Evolutionary conservation across 116 monocot genomes (phyloP).

Genomic region (Zostera marina): DNA sequence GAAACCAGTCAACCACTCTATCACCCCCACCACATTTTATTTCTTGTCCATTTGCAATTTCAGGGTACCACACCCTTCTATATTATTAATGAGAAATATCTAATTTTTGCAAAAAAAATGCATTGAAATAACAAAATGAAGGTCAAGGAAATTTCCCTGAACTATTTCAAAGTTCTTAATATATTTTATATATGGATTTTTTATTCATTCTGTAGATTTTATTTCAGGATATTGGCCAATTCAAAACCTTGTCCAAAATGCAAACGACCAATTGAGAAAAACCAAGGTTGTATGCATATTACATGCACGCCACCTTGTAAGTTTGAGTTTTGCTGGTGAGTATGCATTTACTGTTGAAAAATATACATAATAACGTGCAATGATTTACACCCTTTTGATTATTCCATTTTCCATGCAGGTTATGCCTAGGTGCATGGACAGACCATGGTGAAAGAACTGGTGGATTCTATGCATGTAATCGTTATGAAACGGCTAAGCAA

Average conservation of each 20-base stretch:
- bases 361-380: background rate
- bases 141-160: too few species aligned
- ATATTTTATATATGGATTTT: too few species aligned
- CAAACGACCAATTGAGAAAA: constrained; percentile 98
- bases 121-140: too few species aligned
- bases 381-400: background rate
- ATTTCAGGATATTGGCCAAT: constrained; percentile 86
- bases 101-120: too few species aligned
- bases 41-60: too few species aligned
- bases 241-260: constrained; percentile 97
- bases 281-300: constrained; percentile 99
- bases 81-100: too few species aligned
- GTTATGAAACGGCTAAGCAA: constrained; percentile 82
- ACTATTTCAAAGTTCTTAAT: too few species aligned
- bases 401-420: constrained; percentile 18
- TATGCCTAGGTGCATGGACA: constrained; percentile 90
- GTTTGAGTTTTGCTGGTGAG: constrained; percentile 97
- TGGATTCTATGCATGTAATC: constrained; percentile 96
- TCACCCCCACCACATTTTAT: too few species aligned
- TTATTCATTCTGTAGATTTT: background rate
- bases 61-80: too few species aligned
- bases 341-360: background rate
- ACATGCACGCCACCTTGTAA: constrained; percentile 97
- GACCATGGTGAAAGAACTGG: constrained; percentile 96
- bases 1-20: too few species aligned